A percentile compares a stretch with the other conserved stretches of the same genome.
phyloP scores from a whole-genome alignment of 2,329 filamentous ascomycete genomes.

The Myotisia sp. region DNA sequence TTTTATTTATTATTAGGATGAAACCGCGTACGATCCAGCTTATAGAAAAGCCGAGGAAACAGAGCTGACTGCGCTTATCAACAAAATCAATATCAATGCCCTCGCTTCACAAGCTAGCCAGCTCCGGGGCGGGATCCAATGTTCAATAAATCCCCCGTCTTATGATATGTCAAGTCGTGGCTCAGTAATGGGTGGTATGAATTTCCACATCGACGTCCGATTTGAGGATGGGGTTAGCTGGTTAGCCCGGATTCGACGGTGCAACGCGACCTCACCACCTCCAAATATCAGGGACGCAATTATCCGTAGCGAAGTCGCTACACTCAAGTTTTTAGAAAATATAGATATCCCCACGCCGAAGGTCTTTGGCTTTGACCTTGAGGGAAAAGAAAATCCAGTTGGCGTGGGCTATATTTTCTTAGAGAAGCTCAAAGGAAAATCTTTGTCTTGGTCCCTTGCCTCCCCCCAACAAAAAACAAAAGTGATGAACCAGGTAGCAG shows the following conservation, averaged over 20 bases:
- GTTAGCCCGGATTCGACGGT: constrained; percentile 31
- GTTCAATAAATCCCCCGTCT: constrained; percentile 19
- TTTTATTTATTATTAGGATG: neutral
- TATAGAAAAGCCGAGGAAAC: neutral
- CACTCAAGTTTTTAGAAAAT: constrained; percentile 26
- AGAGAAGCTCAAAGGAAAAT: constrained; percentile 27
- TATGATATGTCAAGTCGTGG: constrained; percentile 23
- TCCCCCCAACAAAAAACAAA: constrained; percentile 22
- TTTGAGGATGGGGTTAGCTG: constrained; percentile 33
- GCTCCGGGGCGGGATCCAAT: constrained; percentile 24
- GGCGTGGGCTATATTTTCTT: constrained; percentile 29
- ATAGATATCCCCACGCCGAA: constrained; percentile 24
- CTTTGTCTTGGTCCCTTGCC: constrained; percentile 21
- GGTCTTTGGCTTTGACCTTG: constrained; percentile 24
- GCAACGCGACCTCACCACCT: constrained; percentile 20
- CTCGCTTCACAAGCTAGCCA: constrained; percentile 25
- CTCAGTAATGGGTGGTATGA: constrained; percentile 34
- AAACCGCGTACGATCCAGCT: neutral
- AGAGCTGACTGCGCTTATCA: neutral
- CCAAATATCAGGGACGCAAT: constrained; percentile 14
- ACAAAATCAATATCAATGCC: constrained; percentile 13
- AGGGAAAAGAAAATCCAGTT: constrained; percentile 14
- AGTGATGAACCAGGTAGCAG: constrained; percentile 26
- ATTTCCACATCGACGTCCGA: constrained; percentile 31
- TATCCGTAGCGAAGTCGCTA: constrained; percentile 28